Percentiles rank a stretch among this genome's conserved stretches.
These are phyloP conservation scores for Carpinus viminea DNA, from an alignment of 306 rosid species.

Conservation along the genomic window DNA sequence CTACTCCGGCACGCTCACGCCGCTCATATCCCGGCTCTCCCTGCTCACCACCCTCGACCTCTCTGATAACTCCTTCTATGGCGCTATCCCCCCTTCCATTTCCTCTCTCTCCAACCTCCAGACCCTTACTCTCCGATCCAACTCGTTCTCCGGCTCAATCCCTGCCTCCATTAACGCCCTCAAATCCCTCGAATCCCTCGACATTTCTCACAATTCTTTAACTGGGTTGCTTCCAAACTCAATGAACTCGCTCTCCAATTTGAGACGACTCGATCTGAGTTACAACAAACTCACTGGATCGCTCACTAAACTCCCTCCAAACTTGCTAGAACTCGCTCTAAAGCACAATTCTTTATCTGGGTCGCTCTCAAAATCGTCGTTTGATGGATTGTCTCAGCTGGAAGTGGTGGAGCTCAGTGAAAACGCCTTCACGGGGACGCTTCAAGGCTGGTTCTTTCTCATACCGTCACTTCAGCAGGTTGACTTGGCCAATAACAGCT, in stretches of 20 bases:
- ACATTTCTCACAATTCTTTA: conserved; percentile 57
- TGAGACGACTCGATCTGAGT: conserved; percentile 72
- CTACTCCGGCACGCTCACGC: conserved; percentile 73
- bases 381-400: conserved; percentile 45
- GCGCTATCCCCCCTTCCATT: conserved; percentile 66
- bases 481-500: conserved; percentile 64
- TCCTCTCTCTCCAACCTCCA: conserved; percentile 65
- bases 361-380: conserved; percentile 45
- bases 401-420: conserved; percentile 83
- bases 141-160: conserved; percentile 58
- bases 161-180: conserved; percentile 53
- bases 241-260: conserved; percentile 38
- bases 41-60: conserved; percentile 62
- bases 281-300: conserved; percentile 64
- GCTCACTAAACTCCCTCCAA: conserved; percentile 62
- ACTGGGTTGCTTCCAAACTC: conserved; percentile 56
- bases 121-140: conserved; percentile 66
- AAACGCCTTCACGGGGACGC: conserved; percentile 50
- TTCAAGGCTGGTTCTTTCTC: conserved; percentile 67
- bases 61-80: conserved; percentile 65
- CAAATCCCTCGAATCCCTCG: conserved; percentile 58
- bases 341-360: conserved; percentile 68
- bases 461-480: conserved; percentile 74
- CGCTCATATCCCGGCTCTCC: conserved; percentile 63
- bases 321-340: conserved; percentile 65